Base-by-base conservation (phyloP, 805 yeast genomes). In the Sungouiozyma intestinalis region DNA sequence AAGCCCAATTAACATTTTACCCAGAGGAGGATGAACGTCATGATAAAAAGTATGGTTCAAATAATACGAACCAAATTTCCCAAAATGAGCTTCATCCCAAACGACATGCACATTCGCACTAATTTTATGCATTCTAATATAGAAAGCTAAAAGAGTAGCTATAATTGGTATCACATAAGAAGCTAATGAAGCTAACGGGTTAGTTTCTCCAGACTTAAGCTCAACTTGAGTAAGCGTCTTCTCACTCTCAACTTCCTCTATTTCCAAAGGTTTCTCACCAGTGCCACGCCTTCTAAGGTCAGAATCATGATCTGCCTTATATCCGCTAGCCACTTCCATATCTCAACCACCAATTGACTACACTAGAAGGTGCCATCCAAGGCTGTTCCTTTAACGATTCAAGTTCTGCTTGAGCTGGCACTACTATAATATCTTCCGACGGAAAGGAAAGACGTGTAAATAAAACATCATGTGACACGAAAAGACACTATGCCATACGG, bases 11-110 rank as follows among this genome's bases (percentile, higher is more conserved):
- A 84, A 65, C 80, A 84, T 76, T 55, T 84, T 84, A 8, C 92
- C 94, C 51, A 84, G 68, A 1, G 94, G 94, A 16, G 94, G 94
- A 57, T 84, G 94, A 24, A 84, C 94, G 64, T 84, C 94, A 52
- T 79, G 85, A 54, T 84, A 84, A 57, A 83, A 82, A 53, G 83
- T 87, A 55, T 79, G 86, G 59, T 79, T 74, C 49, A 82, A 65
- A 60, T 84, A 84, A 54, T 82, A 78, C 3, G 90, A 79, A 36
- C 94, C 94, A 58, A 84, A 84, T 58, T 81, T 82, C 35, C 92
- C 94, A 59, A 84, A 84, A 67, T 84, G 94, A 4, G 94, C 92
- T 61, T 84, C 94, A 65, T 84, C 94, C 94, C 94, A 84, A 7
- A 82, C 81, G 38, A 84, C 90, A 42, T 68, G 70, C 40, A 73